These are phyloP conservation scores for Paramecium pentaurelia DNA, from an alignment of 73 alveolate genomes.

Conservation along the genomic window DNA sequence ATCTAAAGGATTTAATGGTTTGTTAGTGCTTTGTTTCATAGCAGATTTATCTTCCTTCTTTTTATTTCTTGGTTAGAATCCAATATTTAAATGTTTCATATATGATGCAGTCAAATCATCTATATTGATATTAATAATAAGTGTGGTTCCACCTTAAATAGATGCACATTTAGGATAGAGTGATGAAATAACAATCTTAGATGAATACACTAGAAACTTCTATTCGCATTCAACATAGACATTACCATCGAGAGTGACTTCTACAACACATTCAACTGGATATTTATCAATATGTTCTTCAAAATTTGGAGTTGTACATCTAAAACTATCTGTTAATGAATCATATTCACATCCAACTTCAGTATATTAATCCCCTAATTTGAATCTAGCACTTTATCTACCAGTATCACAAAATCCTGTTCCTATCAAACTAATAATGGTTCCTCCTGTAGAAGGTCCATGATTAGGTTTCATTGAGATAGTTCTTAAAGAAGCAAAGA, in stretches of 20 bases:
- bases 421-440: conserved; percentile 89
- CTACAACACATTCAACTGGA: conserved; percentile 92
- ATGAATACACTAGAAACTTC: conserved; percentile 91
- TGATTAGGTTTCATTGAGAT: conserved; percentile 92
- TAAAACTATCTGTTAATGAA: conserved; percentile 77
- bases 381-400: conserved; percentile 90
- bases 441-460: conserved; percentile 99
- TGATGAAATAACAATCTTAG: conserved; percentile 82
- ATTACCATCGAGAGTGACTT: conserved; percentile 97
- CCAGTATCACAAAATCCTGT: conserved; percentile 96
- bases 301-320: conserved; percentile 95
- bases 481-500: conserved; percentile 97
- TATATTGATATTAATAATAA: conserved; percentile 82
- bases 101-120: conserved; percentile 86
- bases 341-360: conserved; percentile 94
- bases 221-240: conserved; percentile 94
- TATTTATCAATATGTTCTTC: conserved; percentile 88
- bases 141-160: conserved; percentile 91
- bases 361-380: conserved; percentile 85
- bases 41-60: conserved; percentile 32
- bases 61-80: conserved; percentile 89
- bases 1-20: conserved; percentile 75
- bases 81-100: conserved; percentile 87
- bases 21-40: conserved; percentile 12
- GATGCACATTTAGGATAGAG: conserved; percentile 98